A percentile compares a stretch with the other conserved stretches of the same genome.
phyloP scores from a whole-genome alignment of 73 alveolate species.

The Halteria grandinella region DNA sequence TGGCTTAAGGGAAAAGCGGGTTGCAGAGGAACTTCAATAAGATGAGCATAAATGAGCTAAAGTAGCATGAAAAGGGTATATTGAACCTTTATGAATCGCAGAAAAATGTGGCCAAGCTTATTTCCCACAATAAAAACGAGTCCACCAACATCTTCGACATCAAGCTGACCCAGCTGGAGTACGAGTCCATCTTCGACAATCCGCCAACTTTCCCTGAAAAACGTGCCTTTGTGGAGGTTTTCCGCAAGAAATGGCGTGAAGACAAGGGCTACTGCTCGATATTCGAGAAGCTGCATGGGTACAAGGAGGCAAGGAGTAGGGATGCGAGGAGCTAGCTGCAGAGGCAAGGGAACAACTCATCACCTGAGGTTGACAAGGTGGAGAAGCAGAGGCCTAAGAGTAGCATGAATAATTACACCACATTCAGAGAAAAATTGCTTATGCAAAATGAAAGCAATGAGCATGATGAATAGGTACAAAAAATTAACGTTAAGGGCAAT shows the following conservation, averaged over 20 bases:
- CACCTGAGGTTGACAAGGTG: too few species aligned
- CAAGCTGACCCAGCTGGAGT: conserved; percentile 44
- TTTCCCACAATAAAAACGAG: conserved; percentile 20
- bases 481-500: too few species aligned
- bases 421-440: too few species aligned
- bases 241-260: conserved; percentile 58
- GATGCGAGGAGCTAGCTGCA: too few species aligned
- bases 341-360: too few species aligned
- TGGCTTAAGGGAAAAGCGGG: background rate
- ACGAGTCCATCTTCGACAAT: conserved; percentile 58
- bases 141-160: conserved; percentile 40
- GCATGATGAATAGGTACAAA: too few species aligned
- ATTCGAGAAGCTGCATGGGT: conserved; percentile 65
- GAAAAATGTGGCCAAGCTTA: background rate
- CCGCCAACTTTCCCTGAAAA: conserved; percentile 60
- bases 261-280: conserved; percentile 68
- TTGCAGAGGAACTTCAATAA: background rate
- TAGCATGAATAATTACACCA: too few species aligned
- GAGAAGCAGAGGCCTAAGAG: too few species aligned
- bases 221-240: conserved; percentile 60
- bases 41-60: conserved; percentile 55
- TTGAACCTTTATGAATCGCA: conserved; percentile 46
- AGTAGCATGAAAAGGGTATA: conserved; percentile 67
- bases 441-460: too few species aligned
- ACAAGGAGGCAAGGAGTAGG: too few species aligned